Evolutionary conservation across 2,329 filamentous ascomycete genomes (phyloP), one percentile per base, ranked within the genome.

Genomic region (Microascus cirrosus): DNA sequence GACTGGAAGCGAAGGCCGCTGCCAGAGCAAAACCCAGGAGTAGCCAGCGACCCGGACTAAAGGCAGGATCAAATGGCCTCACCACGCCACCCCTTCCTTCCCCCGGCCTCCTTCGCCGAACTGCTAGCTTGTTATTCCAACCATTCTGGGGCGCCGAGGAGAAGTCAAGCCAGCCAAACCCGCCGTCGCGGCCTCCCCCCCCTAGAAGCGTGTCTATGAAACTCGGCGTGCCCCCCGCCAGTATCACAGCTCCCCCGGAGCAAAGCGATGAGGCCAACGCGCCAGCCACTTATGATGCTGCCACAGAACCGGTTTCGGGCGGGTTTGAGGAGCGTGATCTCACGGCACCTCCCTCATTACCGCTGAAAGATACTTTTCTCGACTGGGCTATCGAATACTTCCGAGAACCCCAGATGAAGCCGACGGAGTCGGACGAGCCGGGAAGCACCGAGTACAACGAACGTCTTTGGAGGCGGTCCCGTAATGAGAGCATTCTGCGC

Each of bases 381-480:
- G 90, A 96, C 62, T 99, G 93, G 92, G 96, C 92, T 3, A 91
- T 94, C 52, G 93, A 93, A 70, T 97, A 99, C 70, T 99, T 97
- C 78, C 89, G 92, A 34, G 92, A 97, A 70, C 94, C 94, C 35
- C 94, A 99, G 71, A 97, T 99, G 94, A 95, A 94, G 68, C 87
- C 90, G 2, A 92, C 89, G 59, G 94, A 99, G 69, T 89, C 92
- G 25, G 94, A 99, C 65, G 94, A 99, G 68, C 94, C 94, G 15
- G 94, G 94, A 36, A 96, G 91, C 66, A 89, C 89, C 18, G 92
- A 97, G 70, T 99, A 97, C 72, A 99, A 99, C 65, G 87, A 94
- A 68, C 85, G 94, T 18, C 77, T 99, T 2, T 99, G 94, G 94
- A 82, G 93, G 62, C 82, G 94, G 61, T 88, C 91, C 58, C 86